Conservation (phyloP, 148 eudicot genomes). For the Rhododendron molle region DNA sequence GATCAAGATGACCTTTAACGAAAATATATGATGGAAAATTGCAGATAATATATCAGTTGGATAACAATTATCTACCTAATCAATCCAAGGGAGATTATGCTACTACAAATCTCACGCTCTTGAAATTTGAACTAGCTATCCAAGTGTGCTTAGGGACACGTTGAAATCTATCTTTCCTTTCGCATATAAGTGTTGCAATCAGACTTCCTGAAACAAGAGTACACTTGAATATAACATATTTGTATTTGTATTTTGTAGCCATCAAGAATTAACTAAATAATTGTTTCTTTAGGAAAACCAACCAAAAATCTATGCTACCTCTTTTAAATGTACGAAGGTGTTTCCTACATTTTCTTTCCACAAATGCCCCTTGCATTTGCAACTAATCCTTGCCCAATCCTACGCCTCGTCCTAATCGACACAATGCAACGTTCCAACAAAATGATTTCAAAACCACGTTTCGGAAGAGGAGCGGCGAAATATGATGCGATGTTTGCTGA, state of each 20-base stretch:
- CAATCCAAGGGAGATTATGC: background rate
- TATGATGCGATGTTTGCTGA: no score
- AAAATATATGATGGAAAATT: background rate
- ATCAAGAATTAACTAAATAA: background rate
- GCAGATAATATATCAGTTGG: background rate
- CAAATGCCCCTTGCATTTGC: no score
- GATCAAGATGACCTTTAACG: background rate
- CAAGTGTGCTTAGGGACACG: background rate
- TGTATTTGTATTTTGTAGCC: background rate
- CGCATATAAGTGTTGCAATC: background rate
- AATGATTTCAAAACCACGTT: no score
- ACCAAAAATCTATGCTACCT: no score
- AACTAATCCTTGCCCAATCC: no score
- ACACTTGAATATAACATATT: background rate
- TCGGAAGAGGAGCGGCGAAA: no score
- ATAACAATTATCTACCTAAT: background rate
- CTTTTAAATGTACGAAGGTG: no score
- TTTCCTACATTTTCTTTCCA: no score
- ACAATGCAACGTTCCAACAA: no score
- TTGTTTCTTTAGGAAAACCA: background rate
- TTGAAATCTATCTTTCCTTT: background rate
- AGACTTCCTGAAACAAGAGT: background rate
- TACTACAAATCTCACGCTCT: background rate
- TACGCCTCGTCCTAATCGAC: no score
- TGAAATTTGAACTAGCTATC: background rate